These are phyloP conservation scores for Aspergillus phoenicis DNA, from an alignment of 2,329 filamentous ascomycete genomes.

Conservation along the genomic window DNA sequence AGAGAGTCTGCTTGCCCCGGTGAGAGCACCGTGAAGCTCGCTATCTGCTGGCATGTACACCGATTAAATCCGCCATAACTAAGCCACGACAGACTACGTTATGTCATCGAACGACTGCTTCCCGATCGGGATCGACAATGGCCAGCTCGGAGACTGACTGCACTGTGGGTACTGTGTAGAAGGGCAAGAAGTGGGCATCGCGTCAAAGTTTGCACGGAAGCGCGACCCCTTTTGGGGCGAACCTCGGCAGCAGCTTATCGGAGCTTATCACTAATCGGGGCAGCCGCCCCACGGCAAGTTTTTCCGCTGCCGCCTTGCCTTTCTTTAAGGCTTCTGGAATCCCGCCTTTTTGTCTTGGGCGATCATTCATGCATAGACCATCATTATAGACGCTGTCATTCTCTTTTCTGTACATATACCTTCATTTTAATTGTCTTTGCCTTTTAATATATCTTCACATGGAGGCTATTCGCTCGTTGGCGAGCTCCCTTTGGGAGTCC, in stretches of 20 bases:
- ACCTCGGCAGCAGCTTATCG: background rate
- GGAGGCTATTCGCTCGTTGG: slow-evolving; percentile 16
- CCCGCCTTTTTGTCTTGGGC: background rate
- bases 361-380: background rate
- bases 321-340: background rate
- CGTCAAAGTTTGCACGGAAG: background rate
- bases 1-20: no score
- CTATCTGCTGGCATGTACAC: no score
- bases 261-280: slow-evolving; percentile 3
- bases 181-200: background rate
- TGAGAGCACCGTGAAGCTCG: no score
- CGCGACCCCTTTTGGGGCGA: background rate
- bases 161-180: no score
- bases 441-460: slow-evolving; percentile 1
- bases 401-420: background rate
- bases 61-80: no score
- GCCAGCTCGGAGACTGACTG: no score
- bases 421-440: background rate
- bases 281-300: slow-evolving; percentile 1
- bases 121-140: no score
- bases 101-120: no score
- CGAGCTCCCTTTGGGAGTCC: slow-evolving; percentile 18
- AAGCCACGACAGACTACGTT: no score
- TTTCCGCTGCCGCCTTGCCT: background rate
- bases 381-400: background rate